phyloP scores from a whole-genome alignment of 257 asterid genomes.

The Anisodus tanguticus region DNA sequence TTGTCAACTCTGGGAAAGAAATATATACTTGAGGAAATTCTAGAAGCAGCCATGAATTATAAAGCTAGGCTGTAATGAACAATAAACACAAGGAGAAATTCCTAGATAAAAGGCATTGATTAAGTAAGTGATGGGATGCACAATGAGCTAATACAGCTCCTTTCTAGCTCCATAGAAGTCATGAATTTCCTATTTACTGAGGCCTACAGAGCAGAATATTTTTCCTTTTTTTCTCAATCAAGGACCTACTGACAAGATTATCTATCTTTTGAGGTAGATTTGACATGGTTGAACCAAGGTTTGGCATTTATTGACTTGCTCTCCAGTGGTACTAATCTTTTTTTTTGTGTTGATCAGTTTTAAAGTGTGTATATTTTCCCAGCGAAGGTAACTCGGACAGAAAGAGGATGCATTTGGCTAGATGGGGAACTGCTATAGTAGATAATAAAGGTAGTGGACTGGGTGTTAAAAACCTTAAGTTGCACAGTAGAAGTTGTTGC shows the following conservation, averaged over 20 bases:
- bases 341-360: neutral
- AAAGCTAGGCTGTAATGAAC: neutral
- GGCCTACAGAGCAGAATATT: neutral
- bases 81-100: too few relatives aligned
- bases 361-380: neutral
- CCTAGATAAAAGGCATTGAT: neutral
- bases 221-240: neutral
- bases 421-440: neutral
- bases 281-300: neutral
- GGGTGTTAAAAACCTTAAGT: neutral
- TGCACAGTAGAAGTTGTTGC: neutral
- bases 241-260: neutral
- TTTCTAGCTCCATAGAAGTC: conserved; percentile 1
- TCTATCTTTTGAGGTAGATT: neutral
- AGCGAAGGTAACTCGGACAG: neutral
- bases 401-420: neutral
- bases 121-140: neutral
- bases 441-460: neutral
- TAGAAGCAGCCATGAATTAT: neutral
- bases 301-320: neutral
- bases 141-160: neutral
- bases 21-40: neutral
- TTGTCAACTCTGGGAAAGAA: too few relatives aligned
- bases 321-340: neutral
- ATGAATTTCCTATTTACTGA: neutral